Base-by-base conservation (phyloP, 208 protist genomes). In the Trypanosoma melophagium region DNA sequence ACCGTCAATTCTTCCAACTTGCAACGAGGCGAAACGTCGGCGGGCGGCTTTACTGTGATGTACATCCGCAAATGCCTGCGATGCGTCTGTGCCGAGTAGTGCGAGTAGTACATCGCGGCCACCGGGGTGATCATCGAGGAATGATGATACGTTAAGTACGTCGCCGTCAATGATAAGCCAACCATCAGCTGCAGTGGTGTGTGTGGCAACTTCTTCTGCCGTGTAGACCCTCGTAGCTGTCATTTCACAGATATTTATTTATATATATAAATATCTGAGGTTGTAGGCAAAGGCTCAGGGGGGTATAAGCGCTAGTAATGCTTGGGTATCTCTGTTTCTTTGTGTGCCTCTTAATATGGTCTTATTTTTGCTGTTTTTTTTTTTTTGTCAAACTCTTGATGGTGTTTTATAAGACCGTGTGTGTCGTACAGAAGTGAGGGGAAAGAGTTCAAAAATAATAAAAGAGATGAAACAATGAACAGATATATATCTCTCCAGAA, bases 111-210 rank as follows among this genome's bases (percentile, higher is more conserved):
- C 66, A 45, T 89, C 87, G 16, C 77, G 70, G 51, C 90, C 88
- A 31, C 92, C 88, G 17, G 90, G 89, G 81, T 96, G 90, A 60
- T 87, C 76, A 31, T 90, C 78, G 67, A 83, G 81, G 72, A 94
- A 97, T 41, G 81, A 68, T 16, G 75, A 84, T 22, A 97, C 80
- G 54, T 94, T 71, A 57, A 85, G 93, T 25, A 96, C 79, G 12
- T 85, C 65, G 54, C 87, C 85, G 74, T 94, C 66, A 44, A 97
- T 83, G 58, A 93, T 84, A 51, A 92, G 79, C 89, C 90, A 97
- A 7, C 76, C 77, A 58, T 62, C 67, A 21, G 79, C 68, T 60
- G 75, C 79, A 7, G 49, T 65, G 72, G 83, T 85, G 74, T 95
- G 83, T 65, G 77, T 59, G 24, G 81, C 78, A 42, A 95, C 80